Evolutionary conservation across 768 basidiomycete genomes (phyloP).

Genomic region (Cubamyces sp.): DNA sequence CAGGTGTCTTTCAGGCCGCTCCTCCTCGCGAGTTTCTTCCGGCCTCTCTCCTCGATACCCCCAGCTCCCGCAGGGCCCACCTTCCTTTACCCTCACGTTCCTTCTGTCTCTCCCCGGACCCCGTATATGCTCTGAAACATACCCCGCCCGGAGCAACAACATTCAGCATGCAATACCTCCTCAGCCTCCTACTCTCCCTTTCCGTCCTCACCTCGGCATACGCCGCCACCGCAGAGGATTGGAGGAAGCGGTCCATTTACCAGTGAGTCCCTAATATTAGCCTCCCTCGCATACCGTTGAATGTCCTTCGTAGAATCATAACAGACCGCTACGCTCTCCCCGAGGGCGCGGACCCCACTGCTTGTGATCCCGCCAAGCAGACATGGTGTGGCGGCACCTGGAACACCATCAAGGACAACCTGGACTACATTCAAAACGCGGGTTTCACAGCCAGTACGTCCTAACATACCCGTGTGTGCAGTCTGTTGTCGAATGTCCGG

Average conservation of each 20-base stretch:
- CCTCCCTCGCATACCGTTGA: neutral
- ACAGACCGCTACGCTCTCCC: constrained; percentile 80
- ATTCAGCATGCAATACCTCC: constrained; percentile 29
- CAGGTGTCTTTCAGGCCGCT: constrained; percentile 2
- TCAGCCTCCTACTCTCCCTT: constrained; percentile 34
- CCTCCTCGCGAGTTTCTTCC: constrained; percentile 16
- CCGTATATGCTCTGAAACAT: constrained; percentile 19
- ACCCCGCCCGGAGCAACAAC: constrained; percentile 18
- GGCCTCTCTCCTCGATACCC: constrained; percentile 5
- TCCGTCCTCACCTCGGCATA: constrained; percentile 38
- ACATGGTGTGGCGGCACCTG: constrained; percentile 91
- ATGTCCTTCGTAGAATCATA: constrained; percentile 50
- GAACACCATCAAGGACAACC: constrained; percentile 69
- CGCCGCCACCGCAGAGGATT: constrained; percentile 72
- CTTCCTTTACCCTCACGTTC: constrained; percentile 15
- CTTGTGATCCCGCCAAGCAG: constrained; percentile 61
- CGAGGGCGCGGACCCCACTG: constrained; percentile 49
- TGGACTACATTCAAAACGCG: constrained; percentile 85
- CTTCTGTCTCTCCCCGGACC: constrained; percentile 4
- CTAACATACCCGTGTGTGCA: constrained; percentile 1
- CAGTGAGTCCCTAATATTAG: constrained; percentile 49
- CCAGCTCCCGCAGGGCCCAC: constrained; percentile 20
- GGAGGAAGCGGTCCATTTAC: constrained; percentile 80
- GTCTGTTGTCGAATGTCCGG: constrained; percentile 1
- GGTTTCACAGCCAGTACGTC: constrained; percentile 76